A percentile compares a stretch with the other conserved stretches of the same genome.
Conservation (phyloP, 2,329 filamentous ascomycete species). For the Colletotrichum sojae region DNA sequence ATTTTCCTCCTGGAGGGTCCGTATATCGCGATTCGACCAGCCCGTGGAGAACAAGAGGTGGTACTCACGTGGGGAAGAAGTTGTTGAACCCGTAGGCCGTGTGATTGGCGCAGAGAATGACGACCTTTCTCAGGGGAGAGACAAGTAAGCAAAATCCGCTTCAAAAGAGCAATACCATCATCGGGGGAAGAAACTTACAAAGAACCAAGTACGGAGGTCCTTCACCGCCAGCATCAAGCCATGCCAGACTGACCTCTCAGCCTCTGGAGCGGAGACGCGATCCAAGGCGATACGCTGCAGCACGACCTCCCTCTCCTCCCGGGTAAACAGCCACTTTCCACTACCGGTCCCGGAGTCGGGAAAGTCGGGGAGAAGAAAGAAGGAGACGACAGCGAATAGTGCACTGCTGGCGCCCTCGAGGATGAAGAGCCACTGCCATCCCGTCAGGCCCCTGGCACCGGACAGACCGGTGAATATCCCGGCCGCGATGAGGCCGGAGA, state of each 20-base stretch:
- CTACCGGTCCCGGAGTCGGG: conserved; percentile 2
- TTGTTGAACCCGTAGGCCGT: conserved; percentile 44
- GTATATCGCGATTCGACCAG: too few species aligned
- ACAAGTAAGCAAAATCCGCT: neutral
- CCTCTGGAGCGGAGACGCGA: conserved; percentile 41
- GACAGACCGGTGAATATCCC: conserved; percentile 26
- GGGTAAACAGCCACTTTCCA: neutral
- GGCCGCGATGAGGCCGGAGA: conserved; percentile 39
- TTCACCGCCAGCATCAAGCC: conserved; percentile 43
- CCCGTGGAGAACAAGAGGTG: too few species aligned
- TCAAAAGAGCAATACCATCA: neutral
- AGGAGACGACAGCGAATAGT: neutral
- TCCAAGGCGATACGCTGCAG: conserved; percentile 31
- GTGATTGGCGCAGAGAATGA: conserved; percentile 43
- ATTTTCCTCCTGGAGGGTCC: too few species aligned
- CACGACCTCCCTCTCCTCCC: conserved; percentile 30
- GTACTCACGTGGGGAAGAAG: conserved; percentile 42
- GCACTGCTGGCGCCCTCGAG: conserved; percentile 9
- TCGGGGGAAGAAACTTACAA: conserved; percentile 23
- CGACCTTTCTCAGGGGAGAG: neutral
- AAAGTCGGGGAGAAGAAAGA: conserved; percentile 15
- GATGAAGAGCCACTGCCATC: conserved; percentile 1
- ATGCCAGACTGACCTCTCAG: conserved; percentile 19
- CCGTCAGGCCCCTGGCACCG: neutral
- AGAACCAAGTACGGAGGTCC: conserved; percentile 45